Evolutionary conservation across 1,284 basidiomycete species (phyloP), one percentile per base, ranked within the genome.

Genomic region (Sporisorium scitamineum): DNA sequence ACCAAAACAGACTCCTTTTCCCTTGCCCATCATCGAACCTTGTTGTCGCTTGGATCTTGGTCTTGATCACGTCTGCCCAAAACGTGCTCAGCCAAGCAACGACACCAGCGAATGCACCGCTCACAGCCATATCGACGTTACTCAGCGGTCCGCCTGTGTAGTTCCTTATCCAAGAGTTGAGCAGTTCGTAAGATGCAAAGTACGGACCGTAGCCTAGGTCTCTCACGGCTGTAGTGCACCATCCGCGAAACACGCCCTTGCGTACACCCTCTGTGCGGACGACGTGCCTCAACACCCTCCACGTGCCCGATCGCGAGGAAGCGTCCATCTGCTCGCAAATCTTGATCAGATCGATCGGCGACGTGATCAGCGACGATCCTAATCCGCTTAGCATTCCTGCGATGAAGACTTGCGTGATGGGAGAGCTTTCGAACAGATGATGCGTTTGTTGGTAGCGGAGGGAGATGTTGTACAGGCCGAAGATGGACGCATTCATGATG

Each of bases 401-500:
- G 13, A 80, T 29, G 24, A 80, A 70, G 5, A 79, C 68, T 60
- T 83, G 73, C 0, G 52, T 22, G 5, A 80, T 55, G 1, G 51
- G 51, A 22, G 54, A 39, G 8, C 22, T 32, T 6, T 31, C 27
- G 7, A 66, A 18, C 3, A 60, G 14, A 7, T 26, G 24, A n/a
- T 68, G 54, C 2, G 47, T 39, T 18, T 62, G 54, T 22, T 78
- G 71, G 29, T 61, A 58, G 24, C 72, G 68, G 0, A 84, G 62
- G 1, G 75, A 61, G 29, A 81, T 41, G 20, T 64, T 68, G 56
- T 84, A 84, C 20, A 80, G 60, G 18, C 76, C 79, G 51, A 84
- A 84, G 56, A 84, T 68, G 55, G 78, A 80, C 1, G 81, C 80
- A 61, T 84, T 84, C 82, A 84, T 84, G 54, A 77, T 54, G n/a